Evolutionary conservation across 345 rosid species (phyloP), one percentile per base, ranked within the genome.

Genomic region (Hypericum perforatum): DNA sequence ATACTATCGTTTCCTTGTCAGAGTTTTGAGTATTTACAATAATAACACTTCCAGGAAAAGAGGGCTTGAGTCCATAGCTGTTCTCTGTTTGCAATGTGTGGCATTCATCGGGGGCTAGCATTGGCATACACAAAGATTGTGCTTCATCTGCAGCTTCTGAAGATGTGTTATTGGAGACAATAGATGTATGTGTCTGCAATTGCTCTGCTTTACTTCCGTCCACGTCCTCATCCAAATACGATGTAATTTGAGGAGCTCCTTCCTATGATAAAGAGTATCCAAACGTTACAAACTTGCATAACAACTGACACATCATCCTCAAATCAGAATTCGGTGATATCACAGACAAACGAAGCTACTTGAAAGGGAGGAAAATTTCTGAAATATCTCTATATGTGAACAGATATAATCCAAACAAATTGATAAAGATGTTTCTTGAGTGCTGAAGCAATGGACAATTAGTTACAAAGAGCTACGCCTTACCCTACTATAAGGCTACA

Each of bases 1-100:
- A 85, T 54, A 80, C 67, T 61, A 85, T 81, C 97, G 83, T 85
- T 70, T 79, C 95, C 67, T 82, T 85, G 29, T 78, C 84, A 65
- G 76, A 54, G 74, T 55, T 74, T 73, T 76, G 84, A 53, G 94
- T 84, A 74, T 92, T 88, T 71, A 84, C 83, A 53, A 88, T 62
- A 64, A 88, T 64, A 39, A 79, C 71, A 6, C 64, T 64, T 16
- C 64, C 70, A 41, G 80, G 71, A 60, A 53, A 67, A 63, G 72
- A 63, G 32, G 41, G 42, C 67, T 58, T 50, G 57, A 61, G 42
- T 45, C 49, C 71, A 64, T 62, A 73, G 65, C 39, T 57, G 41
- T 63, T 64, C 58, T 67, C 78, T 53, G 67, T 29, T 57, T 68
- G 80, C 62, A 47, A 55, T 54, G 61, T 70, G 52, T 52, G 39